Base-by-base conservation (phyloP, 306 rosid genomes). In the Acacia confusa region DNA sequence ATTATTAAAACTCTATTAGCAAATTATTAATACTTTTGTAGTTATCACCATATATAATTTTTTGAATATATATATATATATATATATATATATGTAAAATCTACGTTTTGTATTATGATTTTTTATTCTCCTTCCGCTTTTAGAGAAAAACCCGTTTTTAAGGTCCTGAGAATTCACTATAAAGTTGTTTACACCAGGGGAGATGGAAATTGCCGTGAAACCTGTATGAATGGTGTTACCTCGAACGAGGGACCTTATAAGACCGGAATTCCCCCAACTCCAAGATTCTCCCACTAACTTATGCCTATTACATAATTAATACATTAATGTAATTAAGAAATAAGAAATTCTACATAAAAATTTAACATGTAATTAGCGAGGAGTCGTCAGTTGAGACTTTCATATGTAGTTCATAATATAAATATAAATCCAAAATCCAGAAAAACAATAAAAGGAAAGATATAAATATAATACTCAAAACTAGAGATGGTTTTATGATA, bases 341-440 rank as follows among this genome's bases (percentile, higher is more conserved):
- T 27, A 16, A 15, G 1, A 61, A 27, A 14, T 12, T 61, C 68
- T 61, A 13, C 17, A 55, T 53, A 20, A 20, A 11, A 0, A 14
- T 55, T 45, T 45, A 14, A 28, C 22, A 30, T 28, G 40, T 63
- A 28, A 63, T 28, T 12, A 1, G 34, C 66, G 5, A 24, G 13
- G 3, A 27, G 38, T 7, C 24, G 32, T 65, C 17, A 14, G 68
- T 79, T 78, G 83, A 79, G 52, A 47, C 38, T 83, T 55, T 44
- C 77, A 83, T 83, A 57, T 79, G 68, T 43, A 24, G 68, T 32
- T 67, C 83, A 79, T 72, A 82, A 82, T 71, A 6, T 38, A 38
- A 40, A 70, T 40, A 45, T 16, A 77, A 82, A 78, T 78, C 44
- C 43, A 34, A 53, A 72, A 16, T 17, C 7, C 65, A 65, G 57